A percentile compares a stretch with the other conserved stretches of the same genome.
phyloP scores from a whole-genome alignment of 768 basidiomycete genomes.

The Exsudoporus frostii region DNA sequence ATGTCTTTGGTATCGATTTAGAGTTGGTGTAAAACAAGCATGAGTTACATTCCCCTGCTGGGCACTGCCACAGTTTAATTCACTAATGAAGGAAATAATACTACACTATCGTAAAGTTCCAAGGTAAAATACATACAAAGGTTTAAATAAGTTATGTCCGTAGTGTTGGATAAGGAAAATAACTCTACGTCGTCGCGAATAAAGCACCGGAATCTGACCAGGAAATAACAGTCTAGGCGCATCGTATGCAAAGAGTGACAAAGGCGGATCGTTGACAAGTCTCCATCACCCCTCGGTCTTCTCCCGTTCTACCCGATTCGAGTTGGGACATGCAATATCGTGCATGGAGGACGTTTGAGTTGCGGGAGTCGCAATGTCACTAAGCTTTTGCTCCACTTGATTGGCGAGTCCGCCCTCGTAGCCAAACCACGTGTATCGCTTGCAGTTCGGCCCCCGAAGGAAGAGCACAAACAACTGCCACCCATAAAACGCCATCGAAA shows the following conservation, averaged over 20 bases:
- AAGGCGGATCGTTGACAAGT: neutral
- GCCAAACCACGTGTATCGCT: slow-evolving; percentile 50
- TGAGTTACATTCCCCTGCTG: neutral
- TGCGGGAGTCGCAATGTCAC: neutral
- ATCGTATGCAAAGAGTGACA: neutral
- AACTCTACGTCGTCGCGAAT: neutral
- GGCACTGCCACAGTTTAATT: neutral
- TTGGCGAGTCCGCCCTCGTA: slow-evolving; percentile 51
- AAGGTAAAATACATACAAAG: neutral
- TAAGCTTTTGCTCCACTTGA: slow-evolving; percentile 1
- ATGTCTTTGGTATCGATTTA: no score
- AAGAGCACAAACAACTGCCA: slow-evolving; percentile 34
- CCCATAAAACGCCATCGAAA: slow-evolving; percentile 36
- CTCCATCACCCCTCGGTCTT: neutral
- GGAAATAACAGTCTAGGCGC: neutral
- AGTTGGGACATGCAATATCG: neutral
- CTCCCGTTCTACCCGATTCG: neutral
- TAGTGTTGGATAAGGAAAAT: neutral
- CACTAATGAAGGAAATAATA: neutral
- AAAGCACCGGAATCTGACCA: neutral
- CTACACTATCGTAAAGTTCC: neutral
- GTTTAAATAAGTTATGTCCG: neutral
- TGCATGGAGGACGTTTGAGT: slow-evolving; percentile 3
- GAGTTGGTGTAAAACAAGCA: no score
- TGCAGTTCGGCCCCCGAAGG: slow-evolving; percentile 37